Conservation (phyloP, 176 grass and related monocot genomes). For the Pontederia crassipes region DNA sequence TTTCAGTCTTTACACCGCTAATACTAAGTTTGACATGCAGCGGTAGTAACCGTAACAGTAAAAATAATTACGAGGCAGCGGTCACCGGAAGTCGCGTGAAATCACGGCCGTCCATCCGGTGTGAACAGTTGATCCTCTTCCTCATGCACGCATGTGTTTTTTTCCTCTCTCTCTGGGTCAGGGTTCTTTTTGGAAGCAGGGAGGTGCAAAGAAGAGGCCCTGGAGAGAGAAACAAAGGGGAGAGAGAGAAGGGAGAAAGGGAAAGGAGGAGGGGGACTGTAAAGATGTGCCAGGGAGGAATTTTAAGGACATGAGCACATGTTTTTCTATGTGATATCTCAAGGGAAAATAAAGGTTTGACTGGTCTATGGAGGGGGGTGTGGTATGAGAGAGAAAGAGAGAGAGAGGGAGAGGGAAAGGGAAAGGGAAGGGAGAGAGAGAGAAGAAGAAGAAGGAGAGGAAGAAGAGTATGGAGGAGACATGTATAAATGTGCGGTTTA, state of each 20-base stretch:
- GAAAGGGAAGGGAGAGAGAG: background rate
- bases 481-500: slow-evolving; percentile 3
- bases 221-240: background rate
- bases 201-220: background rate
- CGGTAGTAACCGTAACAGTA: background rate
- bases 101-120: slow-evolving; percentile 1
- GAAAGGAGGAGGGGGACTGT: background rate
- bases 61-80: background rate
- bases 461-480: too few species aligned
- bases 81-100: background rate
- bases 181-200: background rate
- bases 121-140: background rate
- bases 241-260: background rate
- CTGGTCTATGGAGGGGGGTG: background rate
- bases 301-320: slow-evolving; percentile 12
- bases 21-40: background rate
- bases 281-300: background rate
- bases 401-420: background rate
- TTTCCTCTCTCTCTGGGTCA: background rate
- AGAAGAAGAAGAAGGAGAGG: too few species aligned
- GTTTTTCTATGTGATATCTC: slow-evolving; percentile 1
- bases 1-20: background rate
- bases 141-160: background rate
- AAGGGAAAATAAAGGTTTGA: slow-evolving; percentile 4
- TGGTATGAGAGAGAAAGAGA: background rate